These are phyloP conservation scores for Amylostereum areolatum DNA, from an alignment of 1,284 basidiomycete genomes.

Conservation along the genomic window DNA sequence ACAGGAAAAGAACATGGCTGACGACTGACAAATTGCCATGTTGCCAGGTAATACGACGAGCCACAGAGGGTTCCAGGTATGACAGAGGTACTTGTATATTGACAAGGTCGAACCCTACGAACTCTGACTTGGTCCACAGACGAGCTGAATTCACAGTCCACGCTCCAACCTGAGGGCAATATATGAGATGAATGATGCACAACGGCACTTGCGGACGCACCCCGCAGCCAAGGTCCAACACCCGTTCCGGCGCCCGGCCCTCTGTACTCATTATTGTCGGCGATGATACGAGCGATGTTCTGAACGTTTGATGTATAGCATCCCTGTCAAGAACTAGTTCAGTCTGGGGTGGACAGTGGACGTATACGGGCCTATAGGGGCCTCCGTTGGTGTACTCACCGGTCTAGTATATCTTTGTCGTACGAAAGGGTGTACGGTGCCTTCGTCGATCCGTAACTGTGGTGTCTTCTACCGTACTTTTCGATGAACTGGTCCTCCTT, in stretches of 20 bases:
- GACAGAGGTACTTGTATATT: slow-evolving; percentile 58
- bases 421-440: slow-evolving; percentile 68
- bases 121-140: slow-evolving; percentile 58
- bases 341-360: not conserved
- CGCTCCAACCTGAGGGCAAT: slow-evolving; percentile 45
- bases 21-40: slow-evolving; percentile 70
- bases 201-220: slow-evolving; percentile 7
- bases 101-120: slow-evolving; percentile 73
- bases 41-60: slow-evolving; percentile 57
- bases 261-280: slow-evolving; percentile 7
- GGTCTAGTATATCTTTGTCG: slow-evolving; percentile 55
- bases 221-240: slow-evolving; percentile 14
- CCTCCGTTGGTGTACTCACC: slow-evolving; percentile 40
- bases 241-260: slow-evolving; percentile 11
- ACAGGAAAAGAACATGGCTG: slow-evolving; percentile 2
- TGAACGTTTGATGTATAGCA: slow-evolving; percentile 10
- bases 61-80: slow-evolving; percentile 41
- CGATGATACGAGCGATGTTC: slow-evolving; percentile 5
- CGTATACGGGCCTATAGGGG: not conserved
- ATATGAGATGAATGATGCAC: not conserved
- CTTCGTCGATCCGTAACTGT: slow-evolving; percentile 64
- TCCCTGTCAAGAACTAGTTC: slow-evolving; percentile 6
- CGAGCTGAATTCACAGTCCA: slow-evolving; percentile 72
- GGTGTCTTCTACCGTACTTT: slow-evolving; percentile 58
- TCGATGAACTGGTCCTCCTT: slow-evolving; percentile 53